Conservation (phyloP, 2,329 filamentous ascomycete species). For the Aureobasidium sp. region DNA sequence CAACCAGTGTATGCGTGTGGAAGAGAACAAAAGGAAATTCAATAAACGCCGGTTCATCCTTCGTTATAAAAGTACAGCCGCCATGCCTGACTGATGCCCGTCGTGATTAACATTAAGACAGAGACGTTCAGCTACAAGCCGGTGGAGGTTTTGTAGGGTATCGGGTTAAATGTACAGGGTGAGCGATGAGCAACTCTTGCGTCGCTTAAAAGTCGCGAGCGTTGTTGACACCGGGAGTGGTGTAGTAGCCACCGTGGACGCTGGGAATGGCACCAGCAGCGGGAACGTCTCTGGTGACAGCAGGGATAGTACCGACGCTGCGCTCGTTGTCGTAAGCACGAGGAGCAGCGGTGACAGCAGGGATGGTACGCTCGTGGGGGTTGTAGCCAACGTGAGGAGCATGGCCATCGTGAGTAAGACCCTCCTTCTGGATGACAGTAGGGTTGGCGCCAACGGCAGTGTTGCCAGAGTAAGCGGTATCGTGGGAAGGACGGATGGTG, state of each 20-base stretch:
- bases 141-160: not conserved
- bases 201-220: conserved; percentile 8
- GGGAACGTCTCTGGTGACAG: not conserved
- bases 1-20: conserved; percentile 37
- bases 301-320: not conserved
- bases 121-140: not conserved
- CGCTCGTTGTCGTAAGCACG: not conserved
- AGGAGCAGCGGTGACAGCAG: not conserved
- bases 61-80: conserved; percentile 2
- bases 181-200: not conserved
- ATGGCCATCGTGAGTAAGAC: conserved; percentile 15
- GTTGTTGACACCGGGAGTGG: conserved; percentile 25
- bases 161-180: not conserved
- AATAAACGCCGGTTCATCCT: not conserved
- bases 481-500: conserved; percentile 36
- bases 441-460: conserved; percentile 34
- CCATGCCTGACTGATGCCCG: not conserved
- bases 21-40: conserved; percentile 18
- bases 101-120: not conserved
- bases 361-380: conserved; percentile 30
- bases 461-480: conserved; percentile 42
- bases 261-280: conserved; percentile 27
- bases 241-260: conserved; percentile 37
- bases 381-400: conserved; percentile 20
- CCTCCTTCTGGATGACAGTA: conserved; percentile 21